These are phyloP conservation scores for Carpinus fangiana DNA, from an alignment of 306 rosid species.

Conservation along the genomic window DNA sequence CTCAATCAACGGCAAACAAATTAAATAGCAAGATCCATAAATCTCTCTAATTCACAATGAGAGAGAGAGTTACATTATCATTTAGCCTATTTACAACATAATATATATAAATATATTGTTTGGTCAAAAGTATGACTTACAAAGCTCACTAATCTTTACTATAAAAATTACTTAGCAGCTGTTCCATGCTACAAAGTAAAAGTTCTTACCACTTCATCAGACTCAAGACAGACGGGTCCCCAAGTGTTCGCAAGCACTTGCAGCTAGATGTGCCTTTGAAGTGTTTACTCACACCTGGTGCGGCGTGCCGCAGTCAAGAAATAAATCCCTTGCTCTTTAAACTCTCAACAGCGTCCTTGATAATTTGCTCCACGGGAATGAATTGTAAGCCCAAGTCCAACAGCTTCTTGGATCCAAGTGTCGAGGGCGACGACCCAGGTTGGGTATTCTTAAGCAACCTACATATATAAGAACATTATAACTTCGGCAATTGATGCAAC, in stretches of 20 bases:
- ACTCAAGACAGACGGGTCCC: no score
- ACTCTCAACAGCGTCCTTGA: constrained; percentile 79
- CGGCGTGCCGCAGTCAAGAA: constrained; percentile 26
- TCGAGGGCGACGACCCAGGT: constrained; percentile 66
- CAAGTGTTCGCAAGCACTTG: no score
- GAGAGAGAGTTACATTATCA: no score
- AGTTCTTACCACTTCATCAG: not conserved
- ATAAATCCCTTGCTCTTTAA: constrained; percentile 70
- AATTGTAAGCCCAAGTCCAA: constrained; percentile 72
- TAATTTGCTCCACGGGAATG: constrained; percentile 79
- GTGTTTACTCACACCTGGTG: not conserved
- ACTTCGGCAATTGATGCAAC: not conserved
- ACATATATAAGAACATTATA: constrained; percentile 10
- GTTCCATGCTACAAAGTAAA: not conserved
- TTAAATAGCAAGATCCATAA: no score
- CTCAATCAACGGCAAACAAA: no score
- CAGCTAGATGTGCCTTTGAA: no score
- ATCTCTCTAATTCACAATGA: no score
- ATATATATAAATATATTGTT: no score
- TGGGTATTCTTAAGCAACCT: constrained; percentile 71
- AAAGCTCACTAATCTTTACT: not conserved
- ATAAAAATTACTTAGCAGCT: no score
- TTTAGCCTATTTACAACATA: not conserved
- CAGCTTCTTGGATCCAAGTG: constrained; percentile 59
- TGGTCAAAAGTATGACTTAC: no score